Conservation (phyloP, 768 basidiomycete species). For the Boletellus sp. region DNA sequence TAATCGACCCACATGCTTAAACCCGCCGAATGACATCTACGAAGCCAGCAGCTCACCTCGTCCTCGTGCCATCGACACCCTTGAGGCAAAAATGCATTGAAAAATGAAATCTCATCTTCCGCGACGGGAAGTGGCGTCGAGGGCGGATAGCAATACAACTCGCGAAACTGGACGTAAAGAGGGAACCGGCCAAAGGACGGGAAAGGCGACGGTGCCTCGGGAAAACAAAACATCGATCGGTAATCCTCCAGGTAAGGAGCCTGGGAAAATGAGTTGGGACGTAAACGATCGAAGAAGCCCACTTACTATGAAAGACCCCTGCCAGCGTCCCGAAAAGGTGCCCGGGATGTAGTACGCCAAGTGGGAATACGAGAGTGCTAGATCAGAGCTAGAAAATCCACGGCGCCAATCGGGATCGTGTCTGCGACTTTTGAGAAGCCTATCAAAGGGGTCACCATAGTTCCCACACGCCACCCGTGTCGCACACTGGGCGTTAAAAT, state of each 20-base stretch:
- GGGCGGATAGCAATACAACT: slow-evolving; percentile 42
- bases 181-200: slow-evolving; percentile 40
- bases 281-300: background rate
- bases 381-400: slow-evolving; percentile 10
- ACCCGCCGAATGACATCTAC: background rate
- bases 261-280: slow-evolving; percentile 25
- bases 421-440: slow-evolving; percentile 24
- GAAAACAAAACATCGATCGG: slow-evolving; percentile 33
- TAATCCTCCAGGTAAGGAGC: slow-evolving; percentile 39
- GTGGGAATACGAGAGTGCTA: background rate
- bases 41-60: slow-evolving; percentile 18
- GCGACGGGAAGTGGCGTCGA: slow-evolving; percentile 33
- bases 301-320: slow-evolving; percentile 47
- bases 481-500: slow-evolving; percentile 40
- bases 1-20: slow-evolving; percentile 3
- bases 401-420: slow-evolving; percentile 33
- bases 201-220: slow-evolving; percentile 34
- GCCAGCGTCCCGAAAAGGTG: slow-evolving; percentile 46
- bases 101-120: slow-evolving; percentile 34
- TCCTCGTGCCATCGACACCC: slow-evolving; percentile 34
- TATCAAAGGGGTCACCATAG: slow-evolving; percentile 21
- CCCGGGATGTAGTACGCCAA: slow-evolving; percentile 39
- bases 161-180: slow-evolving; percentile 46
- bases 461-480: slow-evolving; percentile 34
- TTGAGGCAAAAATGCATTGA: slow-evolving; percentile 46